Base-by-base conservation (phyloP, 2,329 filamentous ascomycete genomes). In the Lasiodiplodia sp. region DNA sequence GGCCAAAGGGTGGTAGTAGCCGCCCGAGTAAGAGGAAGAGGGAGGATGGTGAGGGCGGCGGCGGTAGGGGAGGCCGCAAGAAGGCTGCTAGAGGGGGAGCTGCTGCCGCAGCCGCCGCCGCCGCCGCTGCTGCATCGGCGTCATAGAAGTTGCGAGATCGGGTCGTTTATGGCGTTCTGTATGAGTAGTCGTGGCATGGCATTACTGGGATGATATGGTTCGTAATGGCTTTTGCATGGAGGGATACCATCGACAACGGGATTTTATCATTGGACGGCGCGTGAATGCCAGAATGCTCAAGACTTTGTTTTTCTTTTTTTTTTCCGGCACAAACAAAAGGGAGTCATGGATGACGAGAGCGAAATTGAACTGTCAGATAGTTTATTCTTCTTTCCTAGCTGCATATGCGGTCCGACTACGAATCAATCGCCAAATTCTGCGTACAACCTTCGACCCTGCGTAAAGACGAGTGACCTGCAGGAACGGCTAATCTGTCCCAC, bases 1-100 rank as follows among this genome's bases (percentile, higher is more conserved):
- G 83, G 44, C 82, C 83, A 23, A 85, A 85, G 71, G 83, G 83
- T 4, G 83, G 83, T 2, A 82, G 80, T 69, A 79, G 78, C 68
- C 76, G 80, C 40, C 75, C 77, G 8, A 71, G 74, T 11, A 83
- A 82, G 73, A 76, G 80, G 71, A 85, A 85, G 77, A 76, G 82
- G 40, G 79, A 81, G 37, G 78, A 77, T 7, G 79, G 75, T 1
- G 79, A 80, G 14, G 60, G 47, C 4, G 53, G 47, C 4, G 53
- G 31, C 3, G 34, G 63, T 18, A 47, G 40, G 40, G 63, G 63
- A 49, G 51, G 51, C 51, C 49, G 66, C 34, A 68, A 68, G 57
- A 68, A 64, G 64, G 64, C 64, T 34, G 55, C 66, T 25, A 60
- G 66, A 52, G 55, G 66, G 21, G 66, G 66, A 25, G 65, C 52